Evolutionary conservation across 2,329 filamentous ascomycete genomes (phyloP), one percentile per base, ranked within the genome.

Genomic region (Sarocladiaceae sp.): DNA sequence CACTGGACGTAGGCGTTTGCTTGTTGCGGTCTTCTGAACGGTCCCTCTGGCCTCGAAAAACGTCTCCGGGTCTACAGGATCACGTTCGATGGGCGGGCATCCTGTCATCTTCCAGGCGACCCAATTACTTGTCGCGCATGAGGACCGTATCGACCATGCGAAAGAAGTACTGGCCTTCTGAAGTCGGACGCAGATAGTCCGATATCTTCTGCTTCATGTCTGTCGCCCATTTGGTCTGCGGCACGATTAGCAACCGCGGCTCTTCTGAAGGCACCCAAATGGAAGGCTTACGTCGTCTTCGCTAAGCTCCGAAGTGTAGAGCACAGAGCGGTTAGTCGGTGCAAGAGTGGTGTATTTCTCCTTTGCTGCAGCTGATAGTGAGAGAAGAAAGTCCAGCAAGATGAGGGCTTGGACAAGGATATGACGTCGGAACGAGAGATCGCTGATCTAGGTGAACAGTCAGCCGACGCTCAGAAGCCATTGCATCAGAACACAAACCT

Each of bases 131-230:
- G 69, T 99, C 94, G 57, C 94, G 82, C 22, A 90, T 90, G 26
- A 99, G 81, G 28, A 99, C 93, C 12, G 92, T 97, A 66, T 97
- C 93, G 28, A 99, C 91, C 83, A 97, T 96, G 35, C 94, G 87
- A 70, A 91, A 88, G 69, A 97, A 99, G 69, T 96, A 96, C 57
- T 90, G 88, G 26, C 94, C 94, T 62, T 96, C 92, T 37, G 78
- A 72, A 18, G 89, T 89, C 60, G 86, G 79, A 64, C 88, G 87
- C 53, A 99, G 79, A 68, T 97, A 96, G 54, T 84, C 83, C 54
- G 88, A 87, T 61, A 97, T 96, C 6, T 78, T 77, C 33, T 79
- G 79, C 64, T 91, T 91, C 74, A 88, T 96, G 50, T 84, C 79
- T 50, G 76, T 77, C 35, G 87, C 90, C 94, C 94, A 99, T 73